These are phyloP conservation scores for Linaria vulgaris DNA, from an alignment of 257 asterid species.

Conservation along the genomic window DNA sequence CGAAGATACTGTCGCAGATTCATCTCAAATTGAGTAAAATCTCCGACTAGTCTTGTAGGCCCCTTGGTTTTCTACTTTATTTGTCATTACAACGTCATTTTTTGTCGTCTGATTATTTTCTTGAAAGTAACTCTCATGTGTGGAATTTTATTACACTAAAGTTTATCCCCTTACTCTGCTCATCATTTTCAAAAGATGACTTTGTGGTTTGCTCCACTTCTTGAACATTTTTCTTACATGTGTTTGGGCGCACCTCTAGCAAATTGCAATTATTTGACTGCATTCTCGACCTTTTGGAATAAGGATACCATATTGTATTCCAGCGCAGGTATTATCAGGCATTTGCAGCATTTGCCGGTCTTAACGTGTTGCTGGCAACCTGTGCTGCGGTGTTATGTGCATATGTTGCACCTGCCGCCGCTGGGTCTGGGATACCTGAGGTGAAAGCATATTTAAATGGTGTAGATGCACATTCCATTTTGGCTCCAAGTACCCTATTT, in stretches of 20 bases:
- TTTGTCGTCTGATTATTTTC: too few species aligned
- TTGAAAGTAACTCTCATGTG: too few species aligned
- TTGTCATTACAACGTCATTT: too few species aligned
- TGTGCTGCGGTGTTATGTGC: slow-evolving; percentile 86
- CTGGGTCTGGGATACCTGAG: slow-evolving; percentile 99
- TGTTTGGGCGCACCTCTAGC: too few species aligned
- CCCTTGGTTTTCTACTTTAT: too few species aligned
- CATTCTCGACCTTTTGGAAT: not conserved
- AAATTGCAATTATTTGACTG: not conserved
- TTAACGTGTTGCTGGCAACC: slow-evolving; percentile 54
- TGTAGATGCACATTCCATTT: slow-evolving; percentile 90
- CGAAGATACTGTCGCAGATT: not conserved
- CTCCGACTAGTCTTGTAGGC: too few species aligned
- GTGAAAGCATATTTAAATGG: slow-evolving; percentile 98
- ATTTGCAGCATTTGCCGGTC: slow-evolving; percentile 67
- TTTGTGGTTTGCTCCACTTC: too few species aligned
- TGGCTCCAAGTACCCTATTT: slow-evolving; percentile 93
- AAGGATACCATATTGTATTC: not conserved
- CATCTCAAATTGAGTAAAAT: too few species aligned
- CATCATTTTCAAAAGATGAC: too few species aligned
- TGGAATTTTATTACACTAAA: too few species aligned
- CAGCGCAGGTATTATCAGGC: slow-evolving; percentile 58
- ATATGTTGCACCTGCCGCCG: slow-evolving; percentile 90
- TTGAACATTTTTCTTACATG: too few species aligned
- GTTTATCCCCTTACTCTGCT: too few species aligned